Percentiles rank a stretch among this genome's conserved stretches.
Conservation (phyloP, 2,329 filamentous ascomycete genomes). For the Alternaria brassicicola region DNA sequence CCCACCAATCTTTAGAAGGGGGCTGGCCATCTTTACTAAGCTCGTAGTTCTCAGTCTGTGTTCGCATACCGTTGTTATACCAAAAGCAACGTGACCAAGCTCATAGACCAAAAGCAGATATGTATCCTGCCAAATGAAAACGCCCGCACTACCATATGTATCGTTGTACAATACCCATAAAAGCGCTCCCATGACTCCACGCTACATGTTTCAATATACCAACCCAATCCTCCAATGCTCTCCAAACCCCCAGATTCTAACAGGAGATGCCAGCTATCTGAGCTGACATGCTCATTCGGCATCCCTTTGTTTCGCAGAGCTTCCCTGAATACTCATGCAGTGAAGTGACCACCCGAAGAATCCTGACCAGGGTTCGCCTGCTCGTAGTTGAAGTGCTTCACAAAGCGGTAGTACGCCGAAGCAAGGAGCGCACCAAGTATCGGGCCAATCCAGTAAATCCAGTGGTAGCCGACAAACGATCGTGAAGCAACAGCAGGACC, state of each 20-base stretch:
- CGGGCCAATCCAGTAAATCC: conserved; percentile 56
- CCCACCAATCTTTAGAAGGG: too few relatives aligned
- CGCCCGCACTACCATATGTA: not conserved
- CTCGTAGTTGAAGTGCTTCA: conserved; percentile 47
- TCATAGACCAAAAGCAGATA: too few relatives aligned
- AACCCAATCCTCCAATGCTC: too few relatives aligned
- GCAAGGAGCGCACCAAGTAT: conserved; percentile 51
- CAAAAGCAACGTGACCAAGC: too few relatives aligned
- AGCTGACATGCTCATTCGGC: not conserved
- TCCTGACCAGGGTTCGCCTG: conserved; percentile 38
- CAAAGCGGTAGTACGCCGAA: conserved; percentile 54
- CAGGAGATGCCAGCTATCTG: not conserved
- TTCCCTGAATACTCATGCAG: not conserved
- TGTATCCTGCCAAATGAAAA: not conserved
- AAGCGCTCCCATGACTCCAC: not conserved
- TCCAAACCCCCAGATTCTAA: not conserved
- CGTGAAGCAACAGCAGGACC: conserved; percentile 49
- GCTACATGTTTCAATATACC: not conserved
- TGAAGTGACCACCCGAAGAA: conserved; percentile 12
- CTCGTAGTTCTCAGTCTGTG: too few relatives aligned
- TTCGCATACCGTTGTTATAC: too few relatives aligned
- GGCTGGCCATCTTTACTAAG: too few relatives aligned
- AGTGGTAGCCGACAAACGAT: conserved; percentile 36
- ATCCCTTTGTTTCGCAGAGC: not conserved
- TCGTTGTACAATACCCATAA: not conserved